Percentiles rank a stretch among this genome's conserved stretches.
Conservation (phyloP, 192 early-diverging fungal species). For the Coemansia sp. region DNA sequence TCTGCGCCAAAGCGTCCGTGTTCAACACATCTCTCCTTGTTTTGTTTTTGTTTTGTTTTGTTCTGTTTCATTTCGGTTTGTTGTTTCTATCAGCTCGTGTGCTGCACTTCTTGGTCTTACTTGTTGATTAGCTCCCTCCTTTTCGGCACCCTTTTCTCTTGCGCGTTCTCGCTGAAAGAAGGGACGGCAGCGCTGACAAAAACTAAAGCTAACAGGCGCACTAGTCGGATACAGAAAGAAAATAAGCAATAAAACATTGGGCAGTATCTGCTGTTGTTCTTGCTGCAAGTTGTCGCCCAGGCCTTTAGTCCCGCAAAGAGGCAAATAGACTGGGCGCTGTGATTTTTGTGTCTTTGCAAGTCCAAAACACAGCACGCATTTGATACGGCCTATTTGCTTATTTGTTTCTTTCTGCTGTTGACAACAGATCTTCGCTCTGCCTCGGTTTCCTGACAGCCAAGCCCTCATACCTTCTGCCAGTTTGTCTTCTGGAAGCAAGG, state of each 20-base stretch:
- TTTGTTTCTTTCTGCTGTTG: background rate
- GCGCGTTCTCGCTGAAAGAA: background rate
- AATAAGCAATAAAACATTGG: background rate
- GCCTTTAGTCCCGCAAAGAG: background rate
- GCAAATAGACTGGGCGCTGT: background rate
- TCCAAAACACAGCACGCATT: background rate
- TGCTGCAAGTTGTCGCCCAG: background rate
- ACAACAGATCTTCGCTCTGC: background rate
- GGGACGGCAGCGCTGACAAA: background rate
- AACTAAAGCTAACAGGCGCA: background rate
- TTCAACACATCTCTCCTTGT: background rate
- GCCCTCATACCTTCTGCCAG: background rate
- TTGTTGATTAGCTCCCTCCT: background rate
- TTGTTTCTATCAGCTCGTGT: background rate
- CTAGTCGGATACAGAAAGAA: conserved; percentile 11
- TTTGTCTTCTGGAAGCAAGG: background rate
- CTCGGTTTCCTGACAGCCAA: background rate
- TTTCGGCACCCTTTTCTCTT: background rate
- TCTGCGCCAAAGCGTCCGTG: background rate
- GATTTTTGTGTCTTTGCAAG: background rate
- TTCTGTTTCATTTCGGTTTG: background rate
- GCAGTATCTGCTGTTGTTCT: background rate
- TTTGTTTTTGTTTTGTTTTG: background rate
- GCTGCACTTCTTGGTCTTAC: background rate
- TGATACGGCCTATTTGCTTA: background rate